phyloP scores from a whole-genome alignment of 2,329 filamentous ascomycete species.

The Scedosporium boydii region DNA sequence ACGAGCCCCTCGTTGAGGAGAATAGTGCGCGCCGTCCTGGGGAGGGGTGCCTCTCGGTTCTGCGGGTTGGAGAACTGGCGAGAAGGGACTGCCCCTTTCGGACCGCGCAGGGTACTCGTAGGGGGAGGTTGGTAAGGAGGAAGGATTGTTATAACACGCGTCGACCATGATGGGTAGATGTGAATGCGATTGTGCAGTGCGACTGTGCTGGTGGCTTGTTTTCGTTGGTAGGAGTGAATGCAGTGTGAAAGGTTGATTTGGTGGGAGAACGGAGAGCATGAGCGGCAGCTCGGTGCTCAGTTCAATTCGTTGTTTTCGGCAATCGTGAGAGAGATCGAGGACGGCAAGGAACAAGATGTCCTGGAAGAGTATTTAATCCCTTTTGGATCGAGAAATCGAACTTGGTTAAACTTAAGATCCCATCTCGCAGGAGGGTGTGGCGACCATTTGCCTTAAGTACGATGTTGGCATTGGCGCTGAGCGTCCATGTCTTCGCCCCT shows the following conservation, averaged over 20 bases:
- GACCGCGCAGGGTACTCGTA: not conserved
- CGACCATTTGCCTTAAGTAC: not conserved
- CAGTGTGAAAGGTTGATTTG: not conserved
- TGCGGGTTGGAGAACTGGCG: not conserved
- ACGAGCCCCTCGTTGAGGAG: not conserved
- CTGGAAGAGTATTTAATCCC: not conserved
- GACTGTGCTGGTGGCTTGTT: not conserved
- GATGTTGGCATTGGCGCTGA: not conserved
- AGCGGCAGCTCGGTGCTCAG: not conserved
- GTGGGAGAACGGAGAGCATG: not conserved
- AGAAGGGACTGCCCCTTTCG: not conserved
- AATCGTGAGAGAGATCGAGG: not conserved
- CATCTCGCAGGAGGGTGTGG: not conserved
- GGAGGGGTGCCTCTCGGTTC: not conserved
- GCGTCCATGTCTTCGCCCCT: too few relatives aligned
- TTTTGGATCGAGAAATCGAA: not conserved
- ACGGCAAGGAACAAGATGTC: not conserved
- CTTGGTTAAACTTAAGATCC: not conserved
- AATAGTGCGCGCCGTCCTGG: not conserved
- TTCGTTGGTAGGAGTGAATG: not conserved
- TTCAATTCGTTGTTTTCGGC: not conserved
- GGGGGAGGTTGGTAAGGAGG: not conserved
- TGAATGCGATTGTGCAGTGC: not conserved
- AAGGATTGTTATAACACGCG: not conserved
- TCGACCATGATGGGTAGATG: not conserved